Conservation (phyloP, 495 filamentous ascomycete species). For the Tetracladium setigerum region DNA sequence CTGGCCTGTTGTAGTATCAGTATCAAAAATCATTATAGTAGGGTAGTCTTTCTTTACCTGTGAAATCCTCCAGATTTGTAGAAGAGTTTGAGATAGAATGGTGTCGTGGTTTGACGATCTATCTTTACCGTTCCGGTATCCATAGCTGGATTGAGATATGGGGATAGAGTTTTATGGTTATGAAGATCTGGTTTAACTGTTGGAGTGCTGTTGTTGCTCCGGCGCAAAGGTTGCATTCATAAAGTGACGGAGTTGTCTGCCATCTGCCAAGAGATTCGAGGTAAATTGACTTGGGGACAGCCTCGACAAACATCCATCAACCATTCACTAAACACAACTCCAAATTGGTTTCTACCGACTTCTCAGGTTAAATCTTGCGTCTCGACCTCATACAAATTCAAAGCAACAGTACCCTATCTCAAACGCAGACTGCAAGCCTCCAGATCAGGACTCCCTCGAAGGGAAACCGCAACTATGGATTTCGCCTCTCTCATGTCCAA, state of each 20-base stretch:
- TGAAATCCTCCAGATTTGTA: constrained; percentile 69
- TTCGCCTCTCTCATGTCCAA: constrained; percentile 87
- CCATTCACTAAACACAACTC: too few relatives aligned
- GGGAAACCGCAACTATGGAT: constrained; percentile 61
- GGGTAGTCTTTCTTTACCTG: constrained; percentile 43
- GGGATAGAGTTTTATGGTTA: background rate
- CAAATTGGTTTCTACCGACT: too few relatives aligned
- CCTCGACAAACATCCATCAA: too few relatives aligned
- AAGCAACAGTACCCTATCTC: too few relatives aligned
- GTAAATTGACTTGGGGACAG: too few relatives aligned
- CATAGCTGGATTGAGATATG: constrained; percentile 13
- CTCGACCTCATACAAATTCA: too few relatives aligned
- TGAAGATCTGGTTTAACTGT: background rate
- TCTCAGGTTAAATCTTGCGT: too few relatives aligned
- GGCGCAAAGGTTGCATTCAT: background rate
- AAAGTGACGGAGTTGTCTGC: background rate
- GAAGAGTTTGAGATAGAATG: constrained; percentile 88
- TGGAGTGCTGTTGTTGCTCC: background rate
- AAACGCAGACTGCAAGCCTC: too few relatives aligned
- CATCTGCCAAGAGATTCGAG: too few relatives aligned
- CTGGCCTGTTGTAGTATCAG: constrained; percentile 38
- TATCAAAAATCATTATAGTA: background rate
- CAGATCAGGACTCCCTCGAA: background rate
- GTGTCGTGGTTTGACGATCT: constrained; percentile 69
- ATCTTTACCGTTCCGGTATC: constrained; percentile 29